Percentiles rank a stretch among this genome's conserved stretches.
Evolutionary conservation across 495 filamentous ascomycete species (phyloP).

Genomic region (Cercophora samala): DNA sequence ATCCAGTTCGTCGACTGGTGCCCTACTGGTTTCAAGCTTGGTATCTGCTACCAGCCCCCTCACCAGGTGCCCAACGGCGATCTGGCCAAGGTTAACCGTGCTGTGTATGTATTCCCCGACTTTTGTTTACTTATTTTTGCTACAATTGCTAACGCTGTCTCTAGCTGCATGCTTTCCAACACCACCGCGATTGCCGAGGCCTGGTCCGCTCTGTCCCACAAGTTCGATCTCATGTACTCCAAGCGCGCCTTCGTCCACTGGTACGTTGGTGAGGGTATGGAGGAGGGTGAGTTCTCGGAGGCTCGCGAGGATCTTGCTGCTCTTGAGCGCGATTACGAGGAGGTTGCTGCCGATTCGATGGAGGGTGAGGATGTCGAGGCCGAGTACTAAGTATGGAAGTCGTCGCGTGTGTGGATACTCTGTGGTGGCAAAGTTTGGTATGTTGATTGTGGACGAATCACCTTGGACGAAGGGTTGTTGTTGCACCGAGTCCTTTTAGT

Average conservation of each 20-base stretch:
- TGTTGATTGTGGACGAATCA: constrained; percentile 17
- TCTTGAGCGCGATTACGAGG: constrained; percentile 98
- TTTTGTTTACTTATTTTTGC: constrained; percentile 15
- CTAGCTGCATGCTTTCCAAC: constrained; percentile 97
- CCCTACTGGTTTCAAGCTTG: constrained; percentile 99
- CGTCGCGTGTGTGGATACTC: constrained; percentile 6
- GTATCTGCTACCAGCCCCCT: constrained; percentile 98
- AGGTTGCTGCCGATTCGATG: constrained; percentile 93
- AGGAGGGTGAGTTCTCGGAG: constrained; percentile 99
- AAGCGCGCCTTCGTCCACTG: constrained; percentile 99
- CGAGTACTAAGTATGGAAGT: constrained; percentile 98
- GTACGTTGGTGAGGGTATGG: constrained; percentile 99
- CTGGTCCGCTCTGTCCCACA: constrained; percentile 94
- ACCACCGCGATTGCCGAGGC: constrained; percentile 98
- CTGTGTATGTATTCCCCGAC: constrained; percentile 66
- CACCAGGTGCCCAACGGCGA: constrained; percentile 94
- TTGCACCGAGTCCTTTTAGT: constrained; percentile 14
- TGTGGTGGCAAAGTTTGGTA: constrained; percentile 18
- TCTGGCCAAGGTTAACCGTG: constrained; percentile 93
- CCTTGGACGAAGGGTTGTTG: constrained; percentile 9
- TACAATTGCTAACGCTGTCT: constrained; percentile 7
- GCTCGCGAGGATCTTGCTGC: constrained; percentile 97
- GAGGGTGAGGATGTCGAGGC: constrained; percentile 87
- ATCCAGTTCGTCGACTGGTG: constrained; percentile 99
- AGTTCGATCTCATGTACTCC: constrained; percentile 99